Evolutionary conservation across 805 yeast genomes (phyloP).

Genomic region (Metahyphopichia silvanorum): DNA sequence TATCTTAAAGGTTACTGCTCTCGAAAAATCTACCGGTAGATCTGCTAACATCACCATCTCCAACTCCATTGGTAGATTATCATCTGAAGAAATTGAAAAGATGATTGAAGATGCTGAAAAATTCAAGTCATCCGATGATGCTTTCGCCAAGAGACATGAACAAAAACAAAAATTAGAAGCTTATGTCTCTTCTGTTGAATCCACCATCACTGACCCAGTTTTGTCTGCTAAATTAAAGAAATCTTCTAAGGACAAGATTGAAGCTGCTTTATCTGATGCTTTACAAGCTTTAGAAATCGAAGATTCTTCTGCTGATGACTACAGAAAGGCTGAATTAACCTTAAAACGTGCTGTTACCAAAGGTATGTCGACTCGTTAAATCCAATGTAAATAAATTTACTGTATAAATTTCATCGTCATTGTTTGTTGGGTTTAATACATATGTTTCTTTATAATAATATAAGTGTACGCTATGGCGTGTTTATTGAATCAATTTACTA

Average conservation of each 20-base stretch:
- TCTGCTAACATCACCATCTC: slow-evolving; percentile 50
- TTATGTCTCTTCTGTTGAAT: slow-evolving; percentile 93
- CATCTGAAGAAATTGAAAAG: slow-evolving; percentile 47
- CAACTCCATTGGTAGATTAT: slow-evolving; percentile 49
- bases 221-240: slow-evolving; percentile 96
- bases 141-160: slow-evolving; percentile 99
- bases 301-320: slow-evolving; percentile 95
- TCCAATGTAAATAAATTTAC: slow-evolving; percentile 6
- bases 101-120: slow-evolving; percentile 48
- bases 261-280: slow-evolving; percentile 97
- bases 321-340: slow-evolving; percentile 98
- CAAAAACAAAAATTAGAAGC: slow-evolving; percentile 99
- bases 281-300: slow-evolving; percentile 95
- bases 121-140: slow-evolving; percentile 97
- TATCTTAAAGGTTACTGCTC: slow-evolving; percentile 49
- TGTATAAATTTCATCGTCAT: slow-evolving; percentile 1
- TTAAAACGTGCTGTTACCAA: slow-evolving; percentile 99
- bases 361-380: slow-evolving; percentile 97
- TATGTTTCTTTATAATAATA: background rate
- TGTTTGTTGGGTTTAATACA: slow-evolving; percentile 1
- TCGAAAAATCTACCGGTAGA: slow-evolving; percentile 49
- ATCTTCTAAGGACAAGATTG: slow-evolving; percentile 95
- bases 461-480: too few relatives aligned
- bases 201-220: slow-evolving; percentile 97
- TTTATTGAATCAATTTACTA: slow-evolving; percentile 3